Percentiles rank a stretch among this genome's conserved stretches.
Conservation (phyloP, 2,329 filamentous ascomycete species). For the Curvularia verruculosa region DNA sequence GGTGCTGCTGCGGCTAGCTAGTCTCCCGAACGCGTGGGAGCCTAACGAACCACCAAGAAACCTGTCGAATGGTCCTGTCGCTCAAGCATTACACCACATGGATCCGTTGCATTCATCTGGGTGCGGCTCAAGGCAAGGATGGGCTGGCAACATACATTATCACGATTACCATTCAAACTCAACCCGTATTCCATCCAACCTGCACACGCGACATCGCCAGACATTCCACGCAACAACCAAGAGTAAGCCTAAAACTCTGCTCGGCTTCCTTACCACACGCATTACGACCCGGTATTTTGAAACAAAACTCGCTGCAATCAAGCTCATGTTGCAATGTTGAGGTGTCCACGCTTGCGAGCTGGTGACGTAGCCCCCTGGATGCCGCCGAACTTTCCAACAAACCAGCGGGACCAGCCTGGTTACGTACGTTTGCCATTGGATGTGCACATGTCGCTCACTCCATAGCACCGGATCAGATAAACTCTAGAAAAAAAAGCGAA, state of each 20-base stretch:
- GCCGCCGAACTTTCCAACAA: not conserved
- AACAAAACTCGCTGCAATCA: not conserved
- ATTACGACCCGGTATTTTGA: not conserved
- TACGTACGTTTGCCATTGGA: not conserved
- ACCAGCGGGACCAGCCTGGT: not conserved
- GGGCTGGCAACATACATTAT: not conserved
- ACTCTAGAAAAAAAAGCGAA: not conserved
- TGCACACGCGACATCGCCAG: slow-evolving; percentile 19
- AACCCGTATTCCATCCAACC: not conserved
- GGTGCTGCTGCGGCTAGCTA: slow-evolving; percentile 30
- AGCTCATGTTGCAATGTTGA: not conserved
- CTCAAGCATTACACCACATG: not conserved
- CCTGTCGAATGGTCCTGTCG: slow-evolving; percentile 7
- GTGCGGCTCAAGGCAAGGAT: not conserved
- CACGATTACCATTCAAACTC: not conserved
- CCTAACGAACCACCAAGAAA: slow-evolving; percentile 18
- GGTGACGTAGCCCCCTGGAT: slow-evolving; percentile 5
- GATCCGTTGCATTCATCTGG: not conserved
- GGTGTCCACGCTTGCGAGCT: slow-evolving; percentile 4
- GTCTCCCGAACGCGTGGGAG: slow-evolving; percentile 28
- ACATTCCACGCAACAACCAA: not conserved
- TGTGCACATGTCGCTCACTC: not conserved
- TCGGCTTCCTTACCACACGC: not conserved
- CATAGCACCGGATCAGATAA: not conserved
- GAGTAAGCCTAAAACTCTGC: not conserved